phyloP scores from a whole-genome alignment of 164 flowering plant species.

The Nelumbo lutea region DNA sequence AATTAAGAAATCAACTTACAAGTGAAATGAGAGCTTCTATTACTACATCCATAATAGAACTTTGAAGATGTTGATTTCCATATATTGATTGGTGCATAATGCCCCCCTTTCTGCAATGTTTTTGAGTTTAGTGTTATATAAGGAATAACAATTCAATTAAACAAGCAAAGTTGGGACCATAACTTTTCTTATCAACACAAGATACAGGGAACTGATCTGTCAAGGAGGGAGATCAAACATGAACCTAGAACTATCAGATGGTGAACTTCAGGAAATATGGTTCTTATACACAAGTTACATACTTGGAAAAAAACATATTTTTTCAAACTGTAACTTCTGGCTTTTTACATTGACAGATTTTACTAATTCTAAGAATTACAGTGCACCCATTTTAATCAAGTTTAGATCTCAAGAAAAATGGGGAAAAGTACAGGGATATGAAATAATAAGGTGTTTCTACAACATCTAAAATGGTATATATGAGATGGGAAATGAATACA shows the following conservation, averaged over 20 bases:
- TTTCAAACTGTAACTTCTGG: too few relatives aligned
- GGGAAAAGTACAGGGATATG: too few relatives aligned
- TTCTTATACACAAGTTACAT: not conserved
- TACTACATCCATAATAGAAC: conserved; percentile 69
- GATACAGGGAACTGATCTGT: not conserved
- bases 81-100: conserved; percentile 52
- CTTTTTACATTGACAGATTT: too few relatives aligned
- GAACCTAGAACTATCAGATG: not conserved
- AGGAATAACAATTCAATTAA: not conserved
- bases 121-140: conserved; percentile 1
- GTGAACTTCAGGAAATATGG: not conserved
- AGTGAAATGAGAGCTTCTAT: conserved; percentile 55
- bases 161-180: not conserved
- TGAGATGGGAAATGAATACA: not conserved
- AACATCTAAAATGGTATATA: not conserved
- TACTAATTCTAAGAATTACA: too few relatives aligned
- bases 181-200: not conserved
- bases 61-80: conserved; percentile 79
- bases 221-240: not conserved
- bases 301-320: not conserved
- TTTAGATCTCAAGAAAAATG: too few relatives aligned
- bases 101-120: conserved; percentile 17
- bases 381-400: too few relatives aligned
- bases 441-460: not conserved
- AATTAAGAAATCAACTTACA: conserved; percentile 42